A percentile compares a stretch with the other conserved stretches of the same genome.
Evolutionary conservation across 1,284 basidiomycete genomes (phyloP).

Genomic region (Mycena sp.): DNA sequence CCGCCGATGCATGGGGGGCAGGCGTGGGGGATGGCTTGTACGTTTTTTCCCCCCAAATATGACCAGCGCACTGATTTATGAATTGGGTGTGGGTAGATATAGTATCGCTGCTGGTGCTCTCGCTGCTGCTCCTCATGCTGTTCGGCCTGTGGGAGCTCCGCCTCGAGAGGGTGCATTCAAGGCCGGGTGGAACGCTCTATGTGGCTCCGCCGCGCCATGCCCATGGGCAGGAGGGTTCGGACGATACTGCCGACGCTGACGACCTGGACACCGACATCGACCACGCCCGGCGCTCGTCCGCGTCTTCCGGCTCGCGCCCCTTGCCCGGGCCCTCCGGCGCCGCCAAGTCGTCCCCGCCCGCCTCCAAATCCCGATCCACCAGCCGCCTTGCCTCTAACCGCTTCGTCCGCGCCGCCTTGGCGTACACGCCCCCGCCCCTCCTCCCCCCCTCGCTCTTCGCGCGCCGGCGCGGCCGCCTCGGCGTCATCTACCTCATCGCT

Average conservation of each 20-base stretch:
- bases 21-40: conserved; percentile 79
- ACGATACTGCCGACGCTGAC: neutral
- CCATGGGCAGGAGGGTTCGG: neutral
- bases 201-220: neutral
- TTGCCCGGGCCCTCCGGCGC: neutral
- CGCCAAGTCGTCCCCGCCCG: neutral
- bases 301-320: conserved; percentile 10
- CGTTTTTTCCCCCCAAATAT: neutral
- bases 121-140: conserved; percentile 64
- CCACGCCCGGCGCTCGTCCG: conserved; percentile 18
- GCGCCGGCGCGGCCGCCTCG: conserved; percentile 27
- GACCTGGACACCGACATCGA: neutral
- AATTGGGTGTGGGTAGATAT: conserved; percentile 53
- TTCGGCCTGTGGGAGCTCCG: conserved; percentile 78
- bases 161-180: conserved; percentile 24
- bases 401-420: neutral
- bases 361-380: neutral
- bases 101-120: conserved; percentile 71
- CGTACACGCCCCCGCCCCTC: conserved; percentile 30
- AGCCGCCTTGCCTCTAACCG: neutral
- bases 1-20: neutral
- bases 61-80: neutral
- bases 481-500: conserved; percentile 23
- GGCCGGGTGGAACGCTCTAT: conserved; percentile 9
- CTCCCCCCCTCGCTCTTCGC: conserved; percentile 32